phyloP scores from a whole-genome alignment of 345 rosid genomes.

The Arabis alpina region DNA sequence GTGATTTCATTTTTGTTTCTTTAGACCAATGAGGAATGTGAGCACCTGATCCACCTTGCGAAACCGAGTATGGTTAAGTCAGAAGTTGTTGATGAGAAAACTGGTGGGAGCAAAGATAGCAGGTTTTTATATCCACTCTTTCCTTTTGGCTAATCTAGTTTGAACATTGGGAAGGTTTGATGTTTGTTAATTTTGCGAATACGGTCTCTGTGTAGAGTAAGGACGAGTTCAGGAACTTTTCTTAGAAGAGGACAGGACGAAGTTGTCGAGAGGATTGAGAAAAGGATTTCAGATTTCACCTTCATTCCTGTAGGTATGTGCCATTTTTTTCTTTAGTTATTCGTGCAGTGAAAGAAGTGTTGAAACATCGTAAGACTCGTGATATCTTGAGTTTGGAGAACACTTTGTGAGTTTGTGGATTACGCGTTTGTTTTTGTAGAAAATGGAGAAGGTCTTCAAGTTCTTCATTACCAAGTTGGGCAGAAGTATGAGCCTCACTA shows the following conservation, averaged over 20 bases:
- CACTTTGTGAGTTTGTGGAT: slow-evolving; percentile 13
- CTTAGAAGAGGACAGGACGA: slow-evolving; percentile 80
- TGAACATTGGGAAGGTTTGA: neutral
- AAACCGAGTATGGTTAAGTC: slow-evolving; percentile 89
- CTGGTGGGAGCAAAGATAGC: slow-evolving; percentile 94
- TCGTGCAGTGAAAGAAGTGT: neutral
- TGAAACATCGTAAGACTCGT: neutral
- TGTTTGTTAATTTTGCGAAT: neutral
- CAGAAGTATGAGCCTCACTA: slow-evolving; percentile 96
- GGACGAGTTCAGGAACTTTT: slow-evolving; percentile 96
- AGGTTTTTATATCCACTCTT: slow-evolving; percentile 49
- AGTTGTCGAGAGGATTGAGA: slow-evolving; percentile 69
- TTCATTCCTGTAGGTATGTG: slow-evolving; percentile 85
- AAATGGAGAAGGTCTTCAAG: slow-evolving; percentile 95
- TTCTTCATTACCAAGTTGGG: slow-evolving; percentile 96
- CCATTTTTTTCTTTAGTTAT: slow-evolving; percentile 2
- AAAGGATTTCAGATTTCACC: slow-evolving; percentile 87
- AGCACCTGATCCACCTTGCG: slow-evolving; percentile 73
- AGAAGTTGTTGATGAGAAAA: slow-evolving; percentile 80
- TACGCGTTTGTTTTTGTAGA: slow-evolving; percentile 47
- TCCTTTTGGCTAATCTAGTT: neutral
- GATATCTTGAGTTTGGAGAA: neutral
- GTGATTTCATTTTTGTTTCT: neutral
- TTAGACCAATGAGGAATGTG: slow-evolving; percentile 84
- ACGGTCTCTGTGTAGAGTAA: slow-evolving; percentile 54